Evolutionary conservation across 805 yeast genomes (phyloP).

Genomic region (Jamesozyma spencerorum): DNA sequence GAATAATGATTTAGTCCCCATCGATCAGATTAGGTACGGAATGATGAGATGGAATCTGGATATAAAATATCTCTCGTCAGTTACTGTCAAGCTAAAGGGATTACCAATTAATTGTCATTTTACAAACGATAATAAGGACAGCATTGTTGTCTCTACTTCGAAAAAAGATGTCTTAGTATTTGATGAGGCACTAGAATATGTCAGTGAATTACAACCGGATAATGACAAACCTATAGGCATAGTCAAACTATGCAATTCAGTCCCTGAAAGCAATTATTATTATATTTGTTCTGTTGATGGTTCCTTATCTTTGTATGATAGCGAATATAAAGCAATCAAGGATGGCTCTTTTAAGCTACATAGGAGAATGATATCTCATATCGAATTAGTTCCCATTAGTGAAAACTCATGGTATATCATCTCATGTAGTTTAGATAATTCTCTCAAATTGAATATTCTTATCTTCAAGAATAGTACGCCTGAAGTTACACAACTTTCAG

Average conservation of each 20-base stretch:
- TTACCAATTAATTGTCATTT: constrained; percentile 3
- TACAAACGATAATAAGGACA: constrained; percentile 1
- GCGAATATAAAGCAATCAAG: neutral
- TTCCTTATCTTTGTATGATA: constrained; percentile 10
- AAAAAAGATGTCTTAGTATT: constrained; percentile 6
- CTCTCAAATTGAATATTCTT: constrained; percentile 32
- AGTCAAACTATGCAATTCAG: constrained; percentile 17
- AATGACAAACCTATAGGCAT: constrained; percentile 8
- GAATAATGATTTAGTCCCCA: constrained; percentile 4
- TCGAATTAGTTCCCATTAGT: constrained; percentile 19
- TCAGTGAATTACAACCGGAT: neutral
- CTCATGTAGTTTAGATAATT: constrained; percentile 54
- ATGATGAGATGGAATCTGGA: constrained; percentile 17
- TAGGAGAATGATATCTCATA: constrained; percentile 31
- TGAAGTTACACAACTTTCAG: constrained; percentile 13
- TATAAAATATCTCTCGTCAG: constrained; percentile 3
- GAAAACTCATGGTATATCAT: constrained; percentile 32
- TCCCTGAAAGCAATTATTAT: constrained; percentile 5
- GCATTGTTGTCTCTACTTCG: constrained; percentile 12
- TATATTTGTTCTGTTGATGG: constrained; percentile 25
- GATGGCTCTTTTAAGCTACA: constrained; percentile 28
- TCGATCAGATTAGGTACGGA: constrained; percentile 6
- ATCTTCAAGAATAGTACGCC: constrained; percentile 5
- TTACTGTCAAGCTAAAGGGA: neutral
- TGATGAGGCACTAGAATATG: constrained; percentile 1